A percentile compares a stretch with the other conserved stretches of the same genome.
Evolutionary conservation across 1,284 basidiomycete genomes (phyloP).

Genomic region (Leccinum laetum): DNA sequence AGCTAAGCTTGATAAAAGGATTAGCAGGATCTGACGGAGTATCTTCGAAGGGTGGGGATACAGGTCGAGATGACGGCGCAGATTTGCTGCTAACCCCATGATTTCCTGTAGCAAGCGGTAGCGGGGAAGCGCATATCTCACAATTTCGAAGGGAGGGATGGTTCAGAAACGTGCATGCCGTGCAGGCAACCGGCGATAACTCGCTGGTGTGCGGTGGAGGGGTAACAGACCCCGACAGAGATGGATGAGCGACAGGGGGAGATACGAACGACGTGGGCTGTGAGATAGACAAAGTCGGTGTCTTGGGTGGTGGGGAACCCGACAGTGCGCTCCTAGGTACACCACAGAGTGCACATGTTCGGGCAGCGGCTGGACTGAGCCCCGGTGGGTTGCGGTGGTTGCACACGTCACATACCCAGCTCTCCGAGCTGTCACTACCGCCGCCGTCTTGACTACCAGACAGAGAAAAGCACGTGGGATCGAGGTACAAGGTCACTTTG

Average conservation of each 20-base stretch:
- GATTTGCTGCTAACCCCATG: constrained; percentile 44
- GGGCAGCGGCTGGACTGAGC: constrained; percentile 57
- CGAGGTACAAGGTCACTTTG: constrained; percentile 83
- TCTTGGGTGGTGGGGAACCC: constrained; percentile 25
- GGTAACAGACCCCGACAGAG: constrained; percentile 17
- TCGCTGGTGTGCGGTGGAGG: constrained; percentile 18
- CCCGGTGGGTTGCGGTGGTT: constrained; percentile 78
- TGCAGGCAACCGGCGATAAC: constrained; percentile 56
- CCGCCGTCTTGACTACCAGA: constrained; percentile 20
- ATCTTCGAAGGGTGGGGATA: constrained; percentile 47
- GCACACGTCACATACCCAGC: constrained; percentile 89
- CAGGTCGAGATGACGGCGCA: constrained; percentile 58
- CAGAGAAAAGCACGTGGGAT: constrained; percentile 29
- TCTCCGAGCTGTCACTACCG: constrained; percentile 38
- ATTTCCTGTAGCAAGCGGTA: constrained; percentile 40
- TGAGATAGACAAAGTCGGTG: constrained; percentile 38
- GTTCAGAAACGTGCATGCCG: constrained; percentile 93
- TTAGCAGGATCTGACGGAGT: constrained; percentile 30
- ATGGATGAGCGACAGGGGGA: constrained; percentile 27
- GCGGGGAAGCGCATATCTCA: constrained; percentile 85
- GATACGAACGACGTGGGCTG: constrained; percentile 36
- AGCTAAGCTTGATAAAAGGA: constrained; percentile 74
- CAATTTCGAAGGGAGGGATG: constrained; percentile 75
- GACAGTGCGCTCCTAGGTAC: constrained; percentile 57
- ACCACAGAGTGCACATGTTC: constrained; percentile 73